Evolutionary conservation across 176 grass and related monocot genomes (phyloP).

Genomic region (Otatea glauca): DNA sequence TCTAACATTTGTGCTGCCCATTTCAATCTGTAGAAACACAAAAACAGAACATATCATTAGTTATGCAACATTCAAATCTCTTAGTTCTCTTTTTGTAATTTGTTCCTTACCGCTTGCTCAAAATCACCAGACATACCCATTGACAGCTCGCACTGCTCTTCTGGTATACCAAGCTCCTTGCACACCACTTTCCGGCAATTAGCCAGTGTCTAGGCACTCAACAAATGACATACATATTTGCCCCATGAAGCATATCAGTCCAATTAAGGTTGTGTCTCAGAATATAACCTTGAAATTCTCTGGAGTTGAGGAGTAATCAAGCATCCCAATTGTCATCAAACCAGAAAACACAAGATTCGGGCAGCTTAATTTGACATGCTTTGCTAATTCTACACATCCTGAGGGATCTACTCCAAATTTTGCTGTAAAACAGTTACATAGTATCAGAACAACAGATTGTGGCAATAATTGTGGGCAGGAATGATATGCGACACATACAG

Average conservation of each 20-base stretch:
- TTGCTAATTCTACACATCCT: slow-evolving; percentile 37
- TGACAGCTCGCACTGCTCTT: slow-evolving; percentile 80
- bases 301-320: slow-evolving; percentile 90
- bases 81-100: neutral
- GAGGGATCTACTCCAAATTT: slow-evolving; percentile 91
- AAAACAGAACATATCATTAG: no score
- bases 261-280: neutral
- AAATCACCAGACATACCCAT: slow-evolving; percentile 99
- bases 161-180: slow-evolving; percentile 66
- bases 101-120: slow-evolving; percentile 79
- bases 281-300: slow-evolving; percentile 83
- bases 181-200: slow-evolving; percentile 69
- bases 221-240: slow-evolving; percentile 1
- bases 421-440: slow-evolving; percentile 54
- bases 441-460: slow-evolving; percentile 23
- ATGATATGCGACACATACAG: neutral
- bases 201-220: slow-evolving; percentile 47
- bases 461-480: neutral
- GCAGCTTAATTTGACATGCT: no score
- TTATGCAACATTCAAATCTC: no score
- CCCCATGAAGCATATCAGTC: neutral
- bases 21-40: slow-evolving; percentile 68
- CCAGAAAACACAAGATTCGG: no score
- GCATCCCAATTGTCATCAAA: slow-evolving; percentile 65
- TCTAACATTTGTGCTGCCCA: slow-evolving; percentile 82